phyloP scores from a whole-genome alignment of 2,329 filamentous ascomycete species.

The Furcasterigmium furcatum region DNA sequence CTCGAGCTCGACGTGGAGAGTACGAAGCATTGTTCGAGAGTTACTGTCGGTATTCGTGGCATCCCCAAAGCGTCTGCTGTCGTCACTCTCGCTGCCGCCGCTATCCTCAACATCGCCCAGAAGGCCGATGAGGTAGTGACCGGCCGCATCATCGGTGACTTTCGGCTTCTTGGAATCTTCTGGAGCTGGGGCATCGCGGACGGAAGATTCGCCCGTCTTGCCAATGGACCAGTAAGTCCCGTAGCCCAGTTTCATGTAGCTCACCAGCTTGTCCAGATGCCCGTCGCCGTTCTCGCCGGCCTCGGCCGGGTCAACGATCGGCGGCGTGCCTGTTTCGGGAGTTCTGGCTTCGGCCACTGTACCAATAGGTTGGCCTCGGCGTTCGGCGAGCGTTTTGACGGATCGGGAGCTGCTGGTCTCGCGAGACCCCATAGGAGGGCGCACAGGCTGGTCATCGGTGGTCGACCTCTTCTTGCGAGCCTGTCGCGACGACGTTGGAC shows the following conservation, averaged over 20 bases:
- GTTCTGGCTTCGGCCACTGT: conserved; percentile 9
- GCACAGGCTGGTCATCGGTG: neutral
- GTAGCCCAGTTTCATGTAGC: conserved; percentile 65
- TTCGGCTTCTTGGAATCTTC: neutral
- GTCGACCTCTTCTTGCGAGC: conserved; percentile 33
- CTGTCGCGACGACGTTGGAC: conserved; percentile 64
- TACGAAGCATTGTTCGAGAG: conserved; percentile 59
- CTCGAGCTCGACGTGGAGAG: conserved; percentile 64
- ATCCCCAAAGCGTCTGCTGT: conserved; percentile 25
- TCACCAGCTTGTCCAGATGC: conserved; percentile 53
- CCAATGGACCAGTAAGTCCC: conserved; percentile 60
- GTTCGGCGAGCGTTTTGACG: conserved; percentile 10
- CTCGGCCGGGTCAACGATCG: neutral
- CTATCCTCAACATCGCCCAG: conserved; percentile 58
- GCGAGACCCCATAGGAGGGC: conserved; percentile 1
- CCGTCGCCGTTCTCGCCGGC: conserved; percentile 26
- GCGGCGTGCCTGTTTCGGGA: neutral
- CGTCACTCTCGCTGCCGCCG: conserved; percentile 23
- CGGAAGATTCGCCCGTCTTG: conserved; percentile 3
- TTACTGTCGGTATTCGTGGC: conserved; percentile 31
- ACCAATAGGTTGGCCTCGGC: conserved; percentile 11
- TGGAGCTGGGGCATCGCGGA: neutral
- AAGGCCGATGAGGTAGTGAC: conserved; percentile 65
- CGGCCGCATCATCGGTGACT: conserved; percentile 19
- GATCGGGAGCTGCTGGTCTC: conserved; percentile 1